A percentile compares a stretch with the other conserved stretches of the same genome.
These are phyloP conservation scores for Poteriospumella lacustris DNA, from an alignment of 108 stramenopile species.

Conservation along the genomic window DNA sequence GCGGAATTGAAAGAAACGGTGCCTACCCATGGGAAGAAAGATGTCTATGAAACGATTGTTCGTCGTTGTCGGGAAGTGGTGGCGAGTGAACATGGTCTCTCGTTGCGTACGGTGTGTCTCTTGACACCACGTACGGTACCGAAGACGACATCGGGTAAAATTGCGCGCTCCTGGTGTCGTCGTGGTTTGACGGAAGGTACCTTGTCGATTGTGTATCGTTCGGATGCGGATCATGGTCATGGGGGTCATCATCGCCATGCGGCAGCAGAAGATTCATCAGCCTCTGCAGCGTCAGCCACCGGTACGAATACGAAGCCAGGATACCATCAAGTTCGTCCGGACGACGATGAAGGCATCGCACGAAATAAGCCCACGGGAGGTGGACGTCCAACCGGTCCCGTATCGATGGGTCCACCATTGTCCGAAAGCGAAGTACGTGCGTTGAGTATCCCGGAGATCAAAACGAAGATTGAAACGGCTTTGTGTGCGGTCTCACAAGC, in stretches of 20 bases:
- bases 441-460: background rate
- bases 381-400: background rate
- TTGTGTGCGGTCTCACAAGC: background rate
- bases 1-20: constrained; percentile 3
- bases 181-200: constrained; percentile 36
- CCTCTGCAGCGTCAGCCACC: background rate
- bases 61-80: background rate
- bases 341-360: background rate
- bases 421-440: background rate
- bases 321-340: background rate
- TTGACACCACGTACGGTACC: constrained; percentile 77
- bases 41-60: background rate
- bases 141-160: constrained; percentile 98
- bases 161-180: constrained; percentile 81
- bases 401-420: background rate
- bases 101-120: constrained; percentile 65
- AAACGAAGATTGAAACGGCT: background rate
- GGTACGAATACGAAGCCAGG: background rate
- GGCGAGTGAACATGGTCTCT: constrained; percentile 50
- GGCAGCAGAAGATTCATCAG: too few species aligned
- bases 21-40: background rate
- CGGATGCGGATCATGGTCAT: background rate
- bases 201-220: constrained; percentile 33
- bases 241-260: too few species aligned
- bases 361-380: too few species aligned